Base-by-base conservation (phyloP, 1,139 yeast genomes). In the Fermentozyma sake region DNA sequence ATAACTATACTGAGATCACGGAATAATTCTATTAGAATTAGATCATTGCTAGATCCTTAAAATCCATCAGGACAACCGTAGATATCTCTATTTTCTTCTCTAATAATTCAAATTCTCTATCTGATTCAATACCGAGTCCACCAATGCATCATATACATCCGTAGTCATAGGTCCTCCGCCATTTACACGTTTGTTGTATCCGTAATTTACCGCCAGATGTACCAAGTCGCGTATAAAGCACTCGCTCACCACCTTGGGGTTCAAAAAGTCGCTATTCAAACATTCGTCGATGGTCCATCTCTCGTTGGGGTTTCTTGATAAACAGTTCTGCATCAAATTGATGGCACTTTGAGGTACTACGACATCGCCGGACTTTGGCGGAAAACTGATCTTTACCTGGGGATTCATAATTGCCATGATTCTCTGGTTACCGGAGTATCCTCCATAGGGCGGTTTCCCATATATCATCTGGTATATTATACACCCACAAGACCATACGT, bases 401-500 rank as follows among this genome's bases (percentile, higher is more conserved):
- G 95, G 95, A 47, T 84, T 83, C 72, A 84, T 82, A 20, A 87
- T 89, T 2, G 96, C 96, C 52, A 81, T 64, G 25, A 86, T 66
- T 38, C 95, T 64, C 47, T 84, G 87, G 33, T 82, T 78, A 1
- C 95, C 94, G 18, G 79, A 74, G 44, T 76, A 85, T 2, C 71
- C 68, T 0, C 87, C 95, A 60, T 86, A 89, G 1, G 98, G 98
- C 2, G 96, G 93, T 38, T 71, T 72, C 0, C 96, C 96, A 48
- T 91, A 91, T 3, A 89, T 74, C 95, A 93, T 86, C 55, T 91
- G 97, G 56, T 89, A 91, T 4, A 91, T 68, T 5, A 91, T 91
- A 52, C 98, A 87, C 1, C 98, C 99, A 58, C 96, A 83, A 12
- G 97, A 87, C 98, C 98, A 91, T 8, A 93, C 79, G 59, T 91